Percentiles rank a stretch among this genome's conserved stretches.
Evolutionary conservation across 805 yeast genomes (phyloP).

Genomic region (Starmerella sp.): DNA sequence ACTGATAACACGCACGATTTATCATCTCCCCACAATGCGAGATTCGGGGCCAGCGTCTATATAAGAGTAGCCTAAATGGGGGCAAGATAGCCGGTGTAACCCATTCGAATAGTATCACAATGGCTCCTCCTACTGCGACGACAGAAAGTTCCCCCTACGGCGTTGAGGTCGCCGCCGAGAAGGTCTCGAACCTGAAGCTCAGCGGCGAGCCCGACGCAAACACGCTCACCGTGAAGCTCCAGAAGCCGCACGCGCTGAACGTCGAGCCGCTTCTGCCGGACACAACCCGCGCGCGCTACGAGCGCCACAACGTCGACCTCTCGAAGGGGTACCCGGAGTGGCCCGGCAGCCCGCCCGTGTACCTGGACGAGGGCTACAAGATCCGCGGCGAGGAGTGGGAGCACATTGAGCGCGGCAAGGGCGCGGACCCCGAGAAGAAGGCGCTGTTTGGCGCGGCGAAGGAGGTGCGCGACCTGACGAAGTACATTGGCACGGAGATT

Average conservation of each 20-base stretch:
- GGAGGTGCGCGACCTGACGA: slow-evolving; percentile 36
- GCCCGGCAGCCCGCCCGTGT: slow-evolving; percentile 11
- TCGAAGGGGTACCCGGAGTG: slow-evolving; percentile 14
- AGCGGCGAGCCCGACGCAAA: neutral
- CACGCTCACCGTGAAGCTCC: neutral
- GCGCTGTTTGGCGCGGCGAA: slow-evolving; percentile 35
- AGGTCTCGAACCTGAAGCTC: neutral
- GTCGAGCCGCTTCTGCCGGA: slow-evolving; percentile 7
- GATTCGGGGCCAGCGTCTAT: neutral
- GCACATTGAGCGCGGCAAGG: slow-evolving; percentile 12
- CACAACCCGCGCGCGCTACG: slow-evolving; percentile 7
- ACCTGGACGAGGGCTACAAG: slow-evolving; percentile 11
- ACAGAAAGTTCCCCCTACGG: neutral
- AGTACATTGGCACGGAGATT: slow-evolving; percentile 41
- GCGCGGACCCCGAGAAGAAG: slow-evolving; percentile 21
- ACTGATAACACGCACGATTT: neutral
- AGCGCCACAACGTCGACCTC: slow-evolving; percentile 12
- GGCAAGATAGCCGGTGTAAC: neutral
- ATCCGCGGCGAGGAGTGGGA: slow-evolving; percentile 12
- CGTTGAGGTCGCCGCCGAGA: neutral
- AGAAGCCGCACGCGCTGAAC: neutral
- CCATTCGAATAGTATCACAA: neutral
- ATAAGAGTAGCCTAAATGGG: neutral
- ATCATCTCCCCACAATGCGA: neutral
- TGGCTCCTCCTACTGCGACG: neutral